These are phyloP conservation scores for Dictyostelium intermedium DNA, from an alignment of 78 protist species.

Conservation along the genomic window DNA sequence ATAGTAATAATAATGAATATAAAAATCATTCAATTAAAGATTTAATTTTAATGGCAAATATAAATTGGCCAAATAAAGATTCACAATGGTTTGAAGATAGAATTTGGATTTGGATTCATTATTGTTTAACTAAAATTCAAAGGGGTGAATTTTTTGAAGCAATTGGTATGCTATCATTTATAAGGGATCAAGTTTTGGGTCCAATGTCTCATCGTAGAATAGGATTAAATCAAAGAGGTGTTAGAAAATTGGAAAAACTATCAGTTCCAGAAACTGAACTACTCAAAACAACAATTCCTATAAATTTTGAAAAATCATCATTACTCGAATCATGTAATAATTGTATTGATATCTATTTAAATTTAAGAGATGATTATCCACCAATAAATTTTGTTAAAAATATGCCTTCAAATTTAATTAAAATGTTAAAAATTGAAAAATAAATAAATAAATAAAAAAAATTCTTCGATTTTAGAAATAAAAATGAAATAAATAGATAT, in stretches of 20 bases:
- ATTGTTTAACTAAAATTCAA: background rate
- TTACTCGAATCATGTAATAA: background rate
- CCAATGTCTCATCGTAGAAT: background rate
- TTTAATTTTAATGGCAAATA: background rate
- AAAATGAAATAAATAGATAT: no score
- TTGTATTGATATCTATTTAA: background rate
- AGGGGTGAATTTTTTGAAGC: background rate
- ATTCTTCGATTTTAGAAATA: no score
- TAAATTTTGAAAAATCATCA: background rate
- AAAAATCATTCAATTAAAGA: no score
- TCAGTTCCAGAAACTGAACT: background rate
- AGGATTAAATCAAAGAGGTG: background rate
- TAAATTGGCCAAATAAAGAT: background rate
- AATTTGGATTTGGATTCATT: constrained; percentile 1
- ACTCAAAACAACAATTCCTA: background rate
- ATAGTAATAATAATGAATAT: no score
- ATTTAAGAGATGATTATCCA: background rate
- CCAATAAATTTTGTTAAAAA: background rate
- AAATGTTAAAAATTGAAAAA: no score
- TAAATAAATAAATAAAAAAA: no score
- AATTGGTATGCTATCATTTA: background rate
- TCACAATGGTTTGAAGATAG: constrained; percentile 19
- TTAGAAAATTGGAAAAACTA: background rate
- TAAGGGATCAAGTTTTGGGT: background rate
- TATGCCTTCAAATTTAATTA: background rate